Evolutionary conservation across 2,329 filamentous ascomycete species (phyloP), one percentile per base, ranked within the genome.

Genomic region (Exophiala lecanii-corni): DNA sequence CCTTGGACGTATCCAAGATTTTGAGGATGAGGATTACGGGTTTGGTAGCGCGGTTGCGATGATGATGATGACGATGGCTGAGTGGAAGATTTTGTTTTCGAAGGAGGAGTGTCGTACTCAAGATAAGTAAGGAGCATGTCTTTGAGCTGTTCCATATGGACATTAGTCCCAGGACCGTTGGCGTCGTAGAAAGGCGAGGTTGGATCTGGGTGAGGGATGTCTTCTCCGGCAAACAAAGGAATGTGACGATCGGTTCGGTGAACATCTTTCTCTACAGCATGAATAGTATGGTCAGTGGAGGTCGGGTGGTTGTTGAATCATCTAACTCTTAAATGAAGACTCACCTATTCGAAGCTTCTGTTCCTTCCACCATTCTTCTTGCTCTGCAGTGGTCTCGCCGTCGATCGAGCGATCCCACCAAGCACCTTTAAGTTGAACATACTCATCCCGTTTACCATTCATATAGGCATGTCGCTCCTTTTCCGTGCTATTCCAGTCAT

Each of bases 71-170:
- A 6, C 21, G 23, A 33, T 9, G 32, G 2, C 15, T n/a, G 15
- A 2, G 40, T 9, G 18, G 39, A 17, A 23, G 23, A 13, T 26
- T 26, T 26, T 3, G 18, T 36, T 16, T 47, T 15, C 13, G 51
- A 47, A 21, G 53, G 51, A 26, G 54, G 54, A 10, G 52, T 55
- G 69, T 98, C 98, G 68, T 94, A 94, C 67, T 98, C 92, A 62
- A 98, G 97, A 65, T 98, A 98, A 0, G 92, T 97, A 13, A 98
- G 75, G 1, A 98, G 81, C 86, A 98, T 94, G 62, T 98, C 92
- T 68, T 98, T 98, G 79, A 98, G 86, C 69, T 98, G 92, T 66
- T 98, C 92, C 51, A 98, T 77, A 64, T 98, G 92, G 4, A 96
- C 89, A 58, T 98, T 98, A 35, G 92, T 98, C 50, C 92, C 92